Percentiles rank a stretch among this genome's conserved stretches.
phyloP scores from a whole-genome alignment of 176 grass and related monocot species.

The Carex littledalei region DNA sequence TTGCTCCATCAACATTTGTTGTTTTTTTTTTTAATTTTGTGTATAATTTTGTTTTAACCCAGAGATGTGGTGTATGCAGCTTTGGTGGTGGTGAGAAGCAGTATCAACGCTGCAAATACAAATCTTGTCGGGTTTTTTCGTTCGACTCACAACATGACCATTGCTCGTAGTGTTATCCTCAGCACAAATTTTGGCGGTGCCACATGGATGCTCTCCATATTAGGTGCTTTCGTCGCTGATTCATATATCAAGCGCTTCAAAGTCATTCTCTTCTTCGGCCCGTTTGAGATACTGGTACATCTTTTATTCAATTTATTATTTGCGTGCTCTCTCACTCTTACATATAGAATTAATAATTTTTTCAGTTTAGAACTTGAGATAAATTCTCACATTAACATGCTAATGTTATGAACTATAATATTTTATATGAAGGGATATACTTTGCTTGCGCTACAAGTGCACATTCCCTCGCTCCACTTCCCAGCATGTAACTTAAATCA shows the following conservation, averaged over 20 bases:
- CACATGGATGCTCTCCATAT: constrained; percentile 10
- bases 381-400: background rate
- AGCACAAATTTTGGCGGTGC: constrained; percentile 13
- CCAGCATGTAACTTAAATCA: constrained; percentile 15
- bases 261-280: constrained; percentile 7
- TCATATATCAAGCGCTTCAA: constrained; percentile 22
- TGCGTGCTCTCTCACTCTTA: background rate
- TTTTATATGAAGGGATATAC: constrained; percentile 24
- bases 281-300: constrained; percentile 3
- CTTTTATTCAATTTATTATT: background rate
- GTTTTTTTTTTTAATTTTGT: background rate
- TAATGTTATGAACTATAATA: background rate
- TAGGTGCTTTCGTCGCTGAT: constrained; percentile 8
- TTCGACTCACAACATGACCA: constrained; percentile 15
- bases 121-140: constrained; percentile 19
- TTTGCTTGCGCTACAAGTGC: constrained; percentile 42
- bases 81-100: constrained; percentile 25
- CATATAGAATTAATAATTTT: background rate
- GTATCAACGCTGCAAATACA: constrained; percentile 16
- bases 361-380: background rate
- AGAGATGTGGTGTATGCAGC: background rate
- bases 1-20: background rate
- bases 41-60: background rate
- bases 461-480: constrained; percentile 20
- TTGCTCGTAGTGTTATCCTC: constrained; percentile 9